Percentiles rank a stretch among this genome's conserved stretches.
These are phyloP conservation scores for Cokeromyces recurvatus DNA, from an alignment of 371 early-diverging fungal species.

Conservation along the genomic window DNA sequence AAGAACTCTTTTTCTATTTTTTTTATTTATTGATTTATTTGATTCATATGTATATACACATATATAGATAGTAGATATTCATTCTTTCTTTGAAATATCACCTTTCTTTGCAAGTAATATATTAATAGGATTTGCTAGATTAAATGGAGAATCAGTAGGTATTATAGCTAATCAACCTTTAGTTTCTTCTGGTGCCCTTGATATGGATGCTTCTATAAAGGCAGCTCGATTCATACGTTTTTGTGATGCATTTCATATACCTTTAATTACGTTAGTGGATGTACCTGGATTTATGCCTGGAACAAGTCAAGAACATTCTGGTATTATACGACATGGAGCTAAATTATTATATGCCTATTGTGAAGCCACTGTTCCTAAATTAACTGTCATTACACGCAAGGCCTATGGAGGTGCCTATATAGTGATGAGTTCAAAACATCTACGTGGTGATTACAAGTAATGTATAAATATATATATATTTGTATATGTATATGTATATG, in stretches of 20 bases:
- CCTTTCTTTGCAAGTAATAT: constrained; percentile 95
- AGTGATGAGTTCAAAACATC: constrained; percentile 96
- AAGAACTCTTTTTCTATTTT: too few relatives aligned
- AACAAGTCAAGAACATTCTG: constrained; percentile 91
- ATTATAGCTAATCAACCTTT: constrained; percentile 95
- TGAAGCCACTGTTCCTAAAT: constrained; percentile 96
- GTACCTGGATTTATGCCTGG: constrained; percentile 98
- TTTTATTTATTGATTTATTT: neutral
- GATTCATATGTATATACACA: neutral
- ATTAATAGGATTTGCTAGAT: constrained; percentile 83
- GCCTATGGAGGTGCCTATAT: constrained; percentile 98
- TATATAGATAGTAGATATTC: constrained; percentile 73
- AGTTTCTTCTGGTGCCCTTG: constrained; percentile 93
- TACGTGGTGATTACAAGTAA: constrained; percentile 83
- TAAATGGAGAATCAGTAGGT: constrained; percentile 90
- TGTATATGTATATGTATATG: too few relatives aligned
- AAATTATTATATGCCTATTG: constrained; percentile 95
- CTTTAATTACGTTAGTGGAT: constrained; percentile 93
- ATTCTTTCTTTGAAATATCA: constrained; percentile 86
- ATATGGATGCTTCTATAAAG: constrained; percentile 94
- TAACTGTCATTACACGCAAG: constrained; percentile 94
- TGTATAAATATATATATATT: too few relatives aligned
- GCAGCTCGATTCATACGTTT: constrained; percentile 96
- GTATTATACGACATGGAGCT: constrained; percentile 97
- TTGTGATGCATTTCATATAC: constrained; percentile 95